A percentile compares a stretch with the other conserved stretches of the same genome.
Evolutionary conservation across 139 green algal genomes (phyloP).

Genomic region (Nannochloris sp.): DNA sequence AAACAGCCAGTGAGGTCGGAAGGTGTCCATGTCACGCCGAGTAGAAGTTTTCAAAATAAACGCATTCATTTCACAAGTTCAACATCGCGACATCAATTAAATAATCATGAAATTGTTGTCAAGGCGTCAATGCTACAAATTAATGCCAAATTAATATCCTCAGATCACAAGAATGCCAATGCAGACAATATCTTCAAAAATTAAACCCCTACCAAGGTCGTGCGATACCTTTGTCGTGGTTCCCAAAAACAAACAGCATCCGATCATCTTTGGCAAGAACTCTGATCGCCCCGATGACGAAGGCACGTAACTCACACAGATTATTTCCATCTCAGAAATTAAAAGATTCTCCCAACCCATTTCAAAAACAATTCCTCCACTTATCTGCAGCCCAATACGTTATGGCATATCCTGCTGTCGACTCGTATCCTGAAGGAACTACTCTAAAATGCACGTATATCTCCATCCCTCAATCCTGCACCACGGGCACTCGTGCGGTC

Average conservation of each 20-base stretch:
- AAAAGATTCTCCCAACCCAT: too few species aligned
- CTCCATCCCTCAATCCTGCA: constrained; percentile 3
- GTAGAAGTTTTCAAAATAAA: too few species aligned
- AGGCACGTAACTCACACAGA: too few species aligned
- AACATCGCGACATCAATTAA: too few species aligned
- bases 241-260: neutral
- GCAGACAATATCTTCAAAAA: neutral
- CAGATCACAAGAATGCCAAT: neutral
- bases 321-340: too few species aligned
- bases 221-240: constrained; percentile 28
- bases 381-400: constrained; percentile 11
- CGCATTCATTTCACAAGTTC: too few species aligned
- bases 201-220: neutral
- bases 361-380: too few species aligned
- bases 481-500: constrained; percentile 2
- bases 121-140: too few species aligned
- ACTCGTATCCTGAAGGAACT: neutral
- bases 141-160: neutral
- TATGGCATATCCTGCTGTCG: neutral
- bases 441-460: constrained; percentile 15
- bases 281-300: constrained; percentile 2
- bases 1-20: too few species aligned
- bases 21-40: too few species aligned
- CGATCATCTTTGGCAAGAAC: constrained; percentile 26
- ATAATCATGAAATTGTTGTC: too few species aligned